Evolutionary conservation across 345 rosid genomes (phyloP).

Genomic region (Hibiscus tridactylites): DNA sequence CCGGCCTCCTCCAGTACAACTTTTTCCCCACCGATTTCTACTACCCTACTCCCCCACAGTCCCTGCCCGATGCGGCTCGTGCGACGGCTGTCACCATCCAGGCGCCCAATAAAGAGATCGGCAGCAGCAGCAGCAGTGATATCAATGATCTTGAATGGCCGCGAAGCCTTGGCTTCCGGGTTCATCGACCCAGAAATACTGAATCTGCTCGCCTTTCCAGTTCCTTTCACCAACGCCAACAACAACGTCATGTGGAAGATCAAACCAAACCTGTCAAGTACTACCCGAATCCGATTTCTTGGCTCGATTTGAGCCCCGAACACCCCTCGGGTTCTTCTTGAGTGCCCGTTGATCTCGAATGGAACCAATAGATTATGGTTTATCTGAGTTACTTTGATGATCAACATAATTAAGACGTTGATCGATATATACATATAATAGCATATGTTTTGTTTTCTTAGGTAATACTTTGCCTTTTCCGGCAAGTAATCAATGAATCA

Average conservation of each 20-base stretch:
- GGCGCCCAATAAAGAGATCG: neutral
- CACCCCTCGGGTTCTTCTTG: neutral
- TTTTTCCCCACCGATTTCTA: constrained; percentile 47
- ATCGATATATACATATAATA: neutral
- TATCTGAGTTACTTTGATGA: neutral
- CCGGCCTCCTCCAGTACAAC: constrained; percentile 28
- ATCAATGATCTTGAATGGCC: constrained; percentile 1
- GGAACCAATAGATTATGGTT: neutral
- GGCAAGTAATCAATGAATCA: neutral
- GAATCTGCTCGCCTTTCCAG: neutral
- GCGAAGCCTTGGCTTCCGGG: neutral
- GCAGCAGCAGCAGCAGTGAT: neutral
- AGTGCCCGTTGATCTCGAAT: too few species aligned
- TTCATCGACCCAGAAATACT: neutral
- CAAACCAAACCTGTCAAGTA: neutral
- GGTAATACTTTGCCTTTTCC: neutral
- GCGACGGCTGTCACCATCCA: neutral
- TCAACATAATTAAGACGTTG: too few species aligned
- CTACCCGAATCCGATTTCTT: neutral
- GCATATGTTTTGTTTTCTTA: neutral
- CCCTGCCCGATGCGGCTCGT: neutral
- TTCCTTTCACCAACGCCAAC: neutral
- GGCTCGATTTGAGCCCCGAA: neutral
- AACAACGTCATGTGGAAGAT: neutral
- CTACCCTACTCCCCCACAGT: constrained; percentile 32